Base-by-base conservation (phyloP, 2,329 filamentous ascomycete genomes). In the Cladosporium velox region DNA sequence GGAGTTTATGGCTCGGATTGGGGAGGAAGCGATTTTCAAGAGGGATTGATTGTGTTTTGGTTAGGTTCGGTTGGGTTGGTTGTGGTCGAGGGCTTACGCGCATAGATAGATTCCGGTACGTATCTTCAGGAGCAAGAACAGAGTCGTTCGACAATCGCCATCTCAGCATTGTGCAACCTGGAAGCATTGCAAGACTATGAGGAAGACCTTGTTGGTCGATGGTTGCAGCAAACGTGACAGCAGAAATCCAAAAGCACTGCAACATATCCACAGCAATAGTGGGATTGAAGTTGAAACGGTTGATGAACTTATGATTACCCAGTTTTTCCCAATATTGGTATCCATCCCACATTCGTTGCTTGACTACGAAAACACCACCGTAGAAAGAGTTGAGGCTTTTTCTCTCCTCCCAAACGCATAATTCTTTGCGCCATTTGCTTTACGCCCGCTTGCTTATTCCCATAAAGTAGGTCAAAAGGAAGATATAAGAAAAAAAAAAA, bases 1-100 rank as follows among this genome's bases (percentile, higher is more conserved):
- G 30, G 70, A 68, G 2, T 81, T 81, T 51, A 79, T 78, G 63
- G 72, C 73, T 30, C 69, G 78, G 47, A 51, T 76, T 32, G 75
- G 75, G 4, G 74, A 77, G 64, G 74, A 77, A 66, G 73, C 72
- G 11, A 73, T 77, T 30, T 77, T 74, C 69, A 71, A 38, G 72
- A 70, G 11, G 24, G 74, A 64, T 69, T 59, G 44, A 49, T 32
- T 44, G n/a, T 4, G 12, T 44, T 34, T 44, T 34, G 2, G 24
- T 47, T 32, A 7, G 8, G 8, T 32, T 32, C 8, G 38, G 6
- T 44, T n/a, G 38, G 12, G 2, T 35, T 12, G 18, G 38, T n/a
- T 10, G 18, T 8, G 18, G 38, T n/a, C 7, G 38, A n/a, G 18
- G 18, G 38, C 15, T 44, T 41, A 30, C 4, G 28, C 4, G 28